Evolutionary conservation across 1,284 basidiomycete genomes (phyloP).

Genomic region (Moesziomyces globuligerus): DNA sequence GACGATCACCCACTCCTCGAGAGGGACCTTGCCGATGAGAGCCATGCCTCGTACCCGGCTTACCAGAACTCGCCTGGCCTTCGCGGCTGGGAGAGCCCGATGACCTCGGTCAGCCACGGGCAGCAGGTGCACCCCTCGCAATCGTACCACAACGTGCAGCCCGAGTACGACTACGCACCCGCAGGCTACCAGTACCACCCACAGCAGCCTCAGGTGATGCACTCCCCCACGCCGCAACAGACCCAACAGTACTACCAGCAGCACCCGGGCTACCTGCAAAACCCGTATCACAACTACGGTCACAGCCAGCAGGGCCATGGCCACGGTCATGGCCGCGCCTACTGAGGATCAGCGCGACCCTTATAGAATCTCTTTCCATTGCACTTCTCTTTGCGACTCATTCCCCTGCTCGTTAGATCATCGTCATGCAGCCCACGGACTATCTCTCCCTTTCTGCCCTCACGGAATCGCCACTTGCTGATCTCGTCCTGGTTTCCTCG

Average conservation of each 20-base stretch:
- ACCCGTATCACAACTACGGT: constrained; percentile 11
- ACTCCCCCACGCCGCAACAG: constrained; percentile 8
- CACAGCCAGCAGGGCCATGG: constrained; percentile 1
- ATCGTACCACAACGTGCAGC: constrained; percentile 12
- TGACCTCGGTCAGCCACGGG: constrained; percentile 34
- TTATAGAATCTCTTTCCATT: too few species aligned
- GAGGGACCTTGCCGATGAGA: constrained; percentile 16
- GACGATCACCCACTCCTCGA: constrained; percentile 36
- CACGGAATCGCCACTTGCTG: too few species aligned
- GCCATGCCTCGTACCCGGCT: constrained; percentile 18
- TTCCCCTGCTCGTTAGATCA: too few species aligned
- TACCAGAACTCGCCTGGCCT: constrained; percentile 28
- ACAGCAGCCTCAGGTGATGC: constrained; percentile 7
- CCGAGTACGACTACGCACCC: constrained; percentile 16
- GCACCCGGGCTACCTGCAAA: constrained; percentile 17
- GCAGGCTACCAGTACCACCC: constrained; percentile 2
- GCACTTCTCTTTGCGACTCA: too few species aligned
- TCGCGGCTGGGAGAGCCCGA: constrained; percentile 34
- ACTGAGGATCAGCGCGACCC: constrained; percentile 3
- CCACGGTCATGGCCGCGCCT: constrained; percentile 15
- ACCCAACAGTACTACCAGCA: constrained; percentile 24
- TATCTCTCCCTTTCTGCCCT: neutral
- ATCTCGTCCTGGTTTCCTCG: too few species aligned
- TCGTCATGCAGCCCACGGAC: constrained; percentile 1
- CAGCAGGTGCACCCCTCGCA: constrained; percentile 25